These are phyloP conservation scores for Alternaria infectoria DNA, from an alignment of 2,329 filamentous ascomycete genomes.

Conservation along the genomic window DNA sequence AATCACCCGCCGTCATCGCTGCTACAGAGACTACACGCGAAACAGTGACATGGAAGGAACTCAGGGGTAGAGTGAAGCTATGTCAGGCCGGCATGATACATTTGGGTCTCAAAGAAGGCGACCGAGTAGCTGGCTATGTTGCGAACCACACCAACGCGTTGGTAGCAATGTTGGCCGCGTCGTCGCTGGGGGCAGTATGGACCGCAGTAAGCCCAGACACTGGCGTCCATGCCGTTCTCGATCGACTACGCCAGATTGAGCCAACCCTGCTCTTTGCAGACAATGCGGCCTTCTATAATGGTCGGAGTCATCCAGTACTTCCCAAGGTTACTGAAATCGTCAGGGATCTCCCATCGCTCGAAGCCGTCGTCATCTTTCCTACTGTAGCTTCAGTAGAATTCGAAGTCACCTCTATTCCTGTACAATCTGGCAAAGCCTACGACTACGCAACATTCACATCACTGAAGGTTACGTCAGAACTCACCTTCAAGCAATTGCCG, in stretches of 20 bases:
- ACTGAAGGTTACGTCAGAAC: conserved; percentile 47
- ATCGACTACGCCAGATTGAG: conserved; percentile 83
- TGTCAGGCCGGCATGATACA: conserved; percentile 75
- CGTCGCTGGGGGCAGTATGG: conserved; percentile 87
- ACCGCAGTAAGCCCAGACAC: conserved; percentile 92
- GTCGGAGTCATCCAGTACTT: conserved; percentile 81
- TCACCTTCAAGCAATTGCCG: conserved; percentile 74
- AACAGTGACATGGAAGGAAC: conserved; percentile 75
- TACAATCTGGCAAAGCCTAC: conserved; percentile 42
- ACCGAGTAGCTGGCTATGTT: conserved; percentile 74
- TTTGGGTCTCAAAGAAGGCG: conserved; percentile 66
- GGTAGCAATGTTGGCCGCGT: conserved; percentile 84
- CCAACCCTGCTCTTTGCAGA: conserved; percentile 85
- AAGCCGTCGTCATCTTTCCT: conserved; percentile 76
- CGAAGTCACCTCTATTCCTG: conserved; percentile 49
- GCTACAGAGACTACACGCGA: conserved; percentile 76
- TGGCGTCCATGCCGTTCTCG: conserved; percentile 87
- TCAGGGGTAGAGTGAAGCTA: conserved; percentile 76
- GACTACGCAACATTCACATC: conserved; percentile 46
- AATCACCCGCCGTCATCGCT: conserved; percentile 75
- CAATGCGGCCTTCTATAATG: conserved; percentile 89
- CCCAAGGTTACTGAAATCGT: conserved; percentile 81
- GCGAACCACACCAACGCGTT: conserved; percentile 89
- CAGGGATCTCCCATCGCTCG: conserved; percentile 68
- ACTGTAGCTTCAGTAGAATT: conserved; percentile 59